These are phyloP conservation scores for Scedosporium dehoogii DNA, from an alignment of 2,329 filamentous ascomycete genomes.

Conservation along the genomic window DNA sequence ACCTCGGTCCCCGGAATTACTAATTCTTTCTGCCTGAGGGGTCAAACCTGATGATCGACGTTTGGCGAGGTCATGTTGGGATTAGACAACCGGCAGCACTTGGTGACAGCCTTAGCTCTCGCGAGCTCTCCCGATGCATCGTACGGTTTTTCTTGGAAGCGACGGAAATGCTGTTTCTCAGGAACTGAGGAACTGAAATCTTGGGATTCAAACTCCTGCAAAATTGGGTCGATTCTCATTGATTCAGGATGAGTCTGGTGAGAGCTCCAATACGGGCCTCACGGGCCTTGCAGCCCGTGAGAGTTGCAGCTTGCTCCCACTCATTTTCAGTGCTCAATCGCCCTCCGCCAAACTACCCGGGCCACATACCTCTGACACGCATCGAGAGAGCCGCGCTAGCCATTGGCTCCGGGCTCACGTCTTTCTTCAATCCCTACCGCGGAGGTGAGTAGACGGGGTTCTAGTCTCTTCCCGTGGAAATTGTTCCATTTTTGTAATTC, in stretches of 20 bases:
- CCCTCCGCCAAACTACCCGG: constrained; percentile 77
- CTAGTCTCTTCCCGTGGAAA: neutral
- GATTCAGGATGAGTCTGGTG: neutral
- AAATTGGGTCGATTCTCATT: neutral
- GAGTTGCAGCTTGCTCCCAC: neutral
- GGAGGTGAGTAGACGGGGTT: constrained; percentile 43
- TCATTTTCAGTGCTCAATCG: constrained; percentile 78
- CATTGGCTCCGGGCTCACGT: constrained; percentile 52
- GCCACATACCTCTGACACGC: constrained; percentile 79
- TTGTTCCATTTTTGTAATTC: neutral
- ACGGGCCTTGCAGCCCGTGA: neutral
- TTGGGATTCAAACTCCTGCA: no score
- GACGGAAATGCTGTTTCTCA: neutral
- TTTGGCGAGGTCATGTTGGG: no score
- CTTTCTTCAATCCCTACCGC: constrained; percentile 65
- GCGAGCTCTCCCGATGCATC: neutral
- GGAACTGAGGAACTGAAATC: neutral
- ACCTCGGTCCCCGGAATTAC: constrained; percentile 3
- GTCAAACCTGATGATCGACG: neutral
- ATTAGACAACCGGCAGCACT: neutral
- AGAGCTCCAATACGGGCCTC: neutral
- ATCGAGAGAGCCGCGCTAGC: constrained; percentile 67
- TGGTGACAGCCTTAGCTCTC: neutral
- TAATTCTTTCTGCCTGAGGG: constrained; percentile 4
- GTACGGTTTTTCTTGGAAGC: neutral